Base-by-base conservation (phyloP, 1,284 basidiomycete genomes). In the Naganishia liquefaciens region DNA sequence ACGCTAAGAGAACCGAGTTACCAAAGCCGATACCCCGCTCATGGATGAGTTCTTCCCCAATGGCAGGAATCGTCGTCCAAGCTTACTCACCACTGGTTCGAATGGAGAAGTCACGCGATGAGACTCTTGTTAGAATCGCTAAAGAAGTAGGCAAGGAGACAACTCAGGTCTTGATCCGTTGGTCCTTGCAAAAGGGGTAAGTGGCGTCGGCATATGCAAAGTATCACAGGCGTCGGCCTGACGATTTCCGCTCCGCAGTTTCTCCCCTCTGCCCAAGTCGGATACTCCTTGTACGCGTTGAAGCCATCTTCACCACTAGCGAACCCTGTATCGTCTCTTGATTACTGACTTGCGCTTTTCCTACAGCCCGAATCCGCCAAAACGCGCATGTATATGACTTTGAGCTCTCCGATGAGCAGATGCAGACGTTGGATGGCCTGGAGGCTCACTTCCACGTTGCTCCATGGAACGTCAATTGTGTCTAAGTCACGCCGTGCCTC, bases 111-210 rank as follows among this genome's bases (percentile, higher is more conserved):
- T 81, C 86, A 76, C 81, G 85, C 42, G 74, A 88, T 69, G 80
- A 83, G 0, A 80, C 81, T 2, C 80, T 91, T 60, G 75, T 77
- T 40, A 74, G 77, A 37, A 74, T 90, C 4, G 83, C 87, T 0
- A 73, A 80, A 33, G 89, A 88, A 79, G 84, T 88, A 71, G 74
- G 76, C 39, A 89, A 87, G 72, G 78, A 82, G 17, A 82, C 85
- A 15, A 86, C 88, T 1, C 91, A 92, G 71, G 82, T 93, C 54
- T 81, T 93, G 33, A 78, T 93, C 65, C 83, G 91, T 15, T 93
- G 90, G 90, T 90, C 87, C 53, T 78, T 93, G 51, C 91, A 93
- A 75, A 86, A 85, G 73, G 88, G 88, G 86, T 89, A 70, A 55
- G 84, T 73, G 77, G 11, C 33, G 17, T 30, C 37, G 10, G 23